Evolutionary conservation across 306 rosid genomes (phyloP).

Genomic region (Crataegus laevigata): DNA sequence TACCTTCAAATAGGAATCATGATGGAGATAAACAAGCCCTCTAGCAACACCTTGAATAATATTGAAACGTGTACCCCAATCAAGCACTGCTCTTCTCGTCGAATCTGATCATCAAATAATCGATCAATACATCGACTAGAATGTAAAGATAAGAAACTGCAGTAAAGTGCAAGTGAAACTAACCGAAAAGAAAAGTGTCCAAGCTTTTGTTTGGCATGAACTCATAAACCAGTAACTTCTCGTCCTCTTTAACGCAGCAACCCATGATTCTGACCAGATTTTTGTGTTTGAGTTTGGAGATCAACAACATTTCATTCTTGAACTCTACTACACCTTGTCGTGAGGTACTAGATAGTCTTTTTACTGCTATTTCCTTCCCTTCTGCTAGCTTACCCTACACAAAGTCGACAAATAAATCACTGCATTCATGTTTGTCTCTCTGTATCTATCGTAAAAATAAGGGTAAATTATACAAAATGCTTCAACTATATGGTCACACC

Average conservation of each 20-base stretch:
- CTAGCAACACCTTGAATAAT: too few relatives aligned
- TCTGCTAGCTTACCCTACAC: slow-evolving; percentile 23
- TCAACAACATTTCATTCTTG: slow-evolving; percentile 25
- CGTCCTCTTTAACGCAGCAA: slow-evolving; percentile 24
- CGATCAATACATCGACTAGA: too few relatives aligned
- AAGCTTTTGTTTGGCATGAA: slow-evolving; percentile 35
- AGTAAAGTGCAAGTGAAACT: not conserved
- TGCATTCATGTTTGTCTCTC: not conserved
- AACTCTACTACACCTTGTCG: slow-evolving; percentile 34
- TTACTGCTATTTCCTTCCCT: slow-evolving; percentile 30
- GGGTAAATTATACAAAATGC: too few relatives aligned
- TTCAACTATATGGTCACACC: rapidly evolving
- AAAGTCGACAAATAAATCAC: not conserved
- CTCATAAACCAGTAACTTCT: slow-evolving; percentile 30
- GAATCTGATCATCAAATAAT: too few relatives aligned
- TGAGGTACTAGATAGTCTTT: slow-evolving; percentile 28
- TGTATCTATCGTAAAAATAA: too few relatives aligned
- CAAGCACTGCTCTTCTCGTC: too few relatives aligned
- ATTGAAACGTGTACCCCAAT: too few relatives aligned
- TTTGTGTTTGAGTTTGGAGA: slow-evolving; percentile 30
- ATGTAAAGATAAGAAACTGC: not conserved
- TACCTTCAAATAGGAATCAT: too few relatives aligned
- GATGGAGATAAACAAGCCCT: too few relatives aligned
- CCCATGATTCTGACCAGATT: slow-evolving; percentile 36
- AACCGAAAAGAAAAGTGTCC: slow-evolving; percentile 26